Evolutionary conservation across 805 yeast genomes (phyloP).

Genomic region (Tetrapisispora fleetii): DNA sequence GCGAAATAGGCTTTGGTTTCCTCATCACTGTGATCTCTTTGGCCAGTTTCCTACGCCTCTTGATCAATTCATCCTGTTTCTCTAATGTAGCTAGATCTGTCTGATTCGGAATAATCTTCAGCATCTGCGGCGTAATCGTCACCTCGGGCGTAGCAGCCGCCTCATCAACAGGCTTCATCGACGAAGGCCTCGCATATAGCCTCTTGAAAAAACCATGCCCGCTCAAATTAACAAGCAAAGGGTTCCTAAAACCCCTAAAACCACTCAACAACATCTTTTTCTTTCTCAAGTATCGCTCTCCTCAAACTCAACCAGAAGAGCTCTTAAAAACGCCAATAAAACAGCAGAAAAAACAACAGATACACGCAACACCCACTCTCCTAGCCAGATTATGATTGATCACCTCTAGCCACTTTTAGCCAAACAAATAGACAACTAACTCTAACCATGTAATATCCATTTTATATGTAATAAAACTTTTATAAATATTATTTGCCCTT

Average conservation of each 20-base stretch:
- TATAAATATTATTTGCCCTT: neutral
- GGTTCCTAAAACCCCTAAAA: neutral
- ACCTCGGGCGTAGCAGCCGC: neutral
- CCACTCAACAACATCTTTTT: neutral
- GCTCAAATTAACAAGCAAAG: neutral
- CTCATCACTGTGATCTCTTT: slow-evolving; percentile 64
- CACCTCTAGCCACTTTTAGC: too few relatives aligned
- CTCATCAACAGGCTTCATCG: neutral
- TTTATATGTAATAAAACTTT: too few relatives aligned
- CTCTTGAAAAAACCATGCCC: neutral
- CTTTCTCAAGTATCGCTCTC: neutral
- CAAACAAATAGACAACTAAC: too few relatives aligned
- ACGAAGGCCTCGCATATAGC: neutral
- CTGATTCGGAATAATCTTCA: slow-evolving; percentile 35
- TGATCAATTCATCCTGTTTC: slow-evolving; percentile 61
- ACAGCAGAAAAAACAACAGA: neutral
- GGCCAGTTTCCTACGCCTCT: slow-evolving; percentile 63
- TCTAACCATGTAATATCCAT: too few relatives aligned
- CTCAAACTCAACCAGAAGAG: neutral
- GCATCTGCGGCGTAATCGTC: slow-evolving; percentile 15
- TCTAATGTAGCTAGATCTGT: slow-evolving; percentile 63
- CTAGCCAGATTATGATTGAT: too few relatives aligned
- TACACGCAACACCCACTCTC: too few relatives aligned
- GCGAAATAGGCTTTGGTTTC: slow-evolving; percentile 69
- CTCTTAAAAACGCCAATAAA: neutral